Base-by-base conservation (phyloP, 805 yeast species). In the Suhomyces sp. region DNA sequence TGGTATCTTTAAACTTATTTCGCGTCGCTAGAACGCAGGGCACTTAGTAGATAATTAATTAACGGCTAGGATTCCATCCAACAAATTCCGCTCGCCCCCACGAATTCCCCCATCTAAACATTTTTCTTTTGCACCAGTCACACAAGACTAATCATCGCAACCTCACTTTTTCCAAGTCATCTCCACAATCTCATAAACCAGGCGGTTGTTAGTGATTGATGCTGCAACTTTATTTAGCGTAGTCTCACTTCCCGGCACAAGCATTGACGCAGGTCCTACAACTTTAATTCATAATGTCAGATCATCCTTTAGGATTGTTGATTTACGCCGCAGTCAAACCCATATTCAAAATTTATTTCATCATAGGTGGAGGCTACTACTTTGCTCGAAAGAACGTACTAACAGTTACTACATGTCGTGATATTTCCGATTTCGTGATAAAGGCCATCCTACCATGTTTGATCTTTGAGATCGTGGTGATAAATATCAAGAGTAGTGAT, bases 321-420 rank as follows among this genome's bases (percentile, higher is more conserved):
- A 86, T 90, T 5, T 90, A 87, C 70, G 79, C 89, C 23, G 83
- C 96, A 0, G 85, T 87, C 52, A 90, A 89, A 72, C 97, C 97
- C n/a, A 85, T 90, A 53, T 78, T 89, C 69, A 90, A 90, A 68
- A 87, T 90, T 58, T 87, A 89, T 62, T 70, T 87, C 58, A 86
- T 88, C 63, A 80, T 88, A 5, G 83, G 77, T 4, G 69, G 84
- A 12, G 97, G 97, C 9, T 87, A 75, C 57, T 65, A 75, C 41
- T 69, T 90, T 6, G 88, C 93, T 2, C 81, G 76, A 54, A 76
- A 70, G 57, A 85, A 87, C 60, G 79, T 87, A 24, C 71, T 88
- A 3, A 74, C 86, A 0, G 89, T 87, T 23, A 82, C 87, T 26
- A 81, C 87, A 24, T 80, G 90, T 41, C 73, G 88, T 61, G 88